Base-by-base conservation (phyloP, 805 yeast genomes). In the Schwanniomyces occidentalis region DNA sequence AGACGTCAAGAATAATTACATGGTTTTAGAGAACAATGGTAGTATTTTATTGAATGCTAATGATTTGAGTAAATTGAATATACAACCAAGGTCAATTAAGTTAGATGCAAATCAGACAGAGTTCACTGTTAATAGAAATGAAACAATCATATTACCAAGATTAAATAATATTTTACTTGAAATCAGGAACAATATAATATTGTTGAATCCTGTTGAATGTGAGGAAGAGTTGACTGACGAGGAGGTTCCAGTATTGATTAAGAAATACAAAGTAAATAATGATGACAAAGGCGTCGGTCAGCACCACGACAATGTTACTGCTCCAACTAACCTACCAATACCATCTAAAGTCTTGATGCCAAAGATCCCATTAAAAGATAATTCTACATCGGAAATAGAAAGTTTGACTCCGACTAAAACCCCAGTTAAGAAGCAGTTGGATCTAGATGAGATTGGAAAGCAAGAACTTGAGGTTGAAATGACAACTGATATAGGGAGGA, bases 101-200 rank as follows among this genome's bases (percentile, higher is more conserved):
- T 58, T 68, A 41, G 73, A 67, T 30, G 41, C 56, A 4, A 50
- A 62, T 22, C 65, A 66, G 45, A 75, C 81, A 10, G 78, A 80
- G 45, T 72, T 82, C 42, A 65, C 70, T 28, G 72, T 90, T 30
- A 62, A 74, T 38, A 73, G 76, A 39, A 76, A 72, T 36, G 95
- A 90, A 59, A 64, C 76, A 2, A 70, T 86, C 14, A 62, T 69
- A 2, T 63, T 89, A 51, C 93, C 93, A 5, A 71, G 74, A 35
- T 69, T 78, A 25, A 67, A 73, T 29, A 82, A 82, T 26, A 67
- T 85, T 5, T 60, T 79, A 14, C 49, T 90, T 34, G 91, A 87
- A 50, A 72, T 91, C 34, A 79, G 86, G 45, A 84, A 85, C n/a
- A 78, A 80, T 35, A 46, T 65, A n/a, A 61, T 76, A 1, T 51